Percentiles rank a stretch among this genome's conserved stretches.
phyloP scores from a whole-genome alignment of 139 green algal species.

The Pycnococcus provasolii region DNA sequence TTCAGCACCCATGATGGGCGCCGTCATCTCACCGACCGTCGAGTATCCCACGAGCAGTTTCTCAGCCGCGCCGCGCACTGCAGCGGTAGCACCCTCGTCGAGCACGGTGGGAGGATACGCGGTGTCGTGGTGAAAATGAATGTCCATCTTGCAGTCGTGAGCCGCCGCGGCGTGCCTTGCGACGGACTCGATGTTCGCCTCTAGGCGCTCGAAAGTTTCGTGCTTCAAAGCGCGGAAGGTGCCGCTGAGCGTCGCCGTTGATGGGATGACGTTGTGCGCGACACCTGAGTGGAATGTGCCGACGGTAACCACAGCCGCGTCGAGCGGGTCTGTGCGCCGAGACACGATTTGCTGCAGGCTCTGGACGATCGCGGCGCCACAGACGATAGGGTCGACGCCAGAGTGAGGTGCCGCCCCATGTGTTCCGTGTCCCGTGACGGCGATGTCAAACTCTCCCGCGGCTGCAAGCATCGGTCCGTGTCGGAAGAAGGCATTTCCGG shows the following conservation, averaged over 20 bases:
- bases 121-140: slow-evolving; percentile 49
- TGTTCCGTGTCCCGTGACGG: slow-evolving; percentile 43
- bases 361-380: slow-evolving; percentile 48
- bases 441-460: slow-evolving; percentile 45
- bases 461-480: slow-evolving; percentile 70
- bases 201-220: slow-evolving; percentile 15
- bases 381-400: slow-evolving; percentile 63
- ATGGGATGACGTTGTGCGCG: slow-evolving; percentile 76
- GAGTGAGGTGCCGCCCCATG: slow-evolving; percentile 79
- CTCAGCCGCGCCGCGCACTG: background rate
- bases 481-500: background rate
- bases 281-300: slow-evolving; percentile 51
- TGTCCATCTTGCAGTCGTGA: slow-evolving; percentile 50
- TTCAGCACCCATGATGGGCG: slow-evolving; percentile 12
- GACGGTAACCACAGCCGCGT: slow-evolving; percentile 65
- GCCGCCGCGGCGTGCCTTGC: slow-evolving; percentile 34
- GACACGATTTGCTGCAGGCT: slow-evolving; percentile 73
- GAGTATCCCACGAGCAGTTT: slow-evolving; percentile 4
- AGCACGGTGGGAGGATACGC: slow-evolving; percentile 72
- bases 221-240: slow-evolving; percentile 53
- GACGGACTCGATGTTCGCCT: slow-evolving; percentile 28
- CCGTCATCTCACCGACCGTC: background rate
- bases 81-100: slow-evolving; percentile 30
- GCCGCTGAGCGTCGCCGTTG: slow-evolving; percentile 49
- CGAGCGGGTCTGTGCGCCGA: slow-evolving; percentile 66